These are phyloP conservation scores for Diplodia sapinea DNA, from an alignment of 2,329 filamentous ascomycete genomes.

Conservation along the genomic window DNA sequence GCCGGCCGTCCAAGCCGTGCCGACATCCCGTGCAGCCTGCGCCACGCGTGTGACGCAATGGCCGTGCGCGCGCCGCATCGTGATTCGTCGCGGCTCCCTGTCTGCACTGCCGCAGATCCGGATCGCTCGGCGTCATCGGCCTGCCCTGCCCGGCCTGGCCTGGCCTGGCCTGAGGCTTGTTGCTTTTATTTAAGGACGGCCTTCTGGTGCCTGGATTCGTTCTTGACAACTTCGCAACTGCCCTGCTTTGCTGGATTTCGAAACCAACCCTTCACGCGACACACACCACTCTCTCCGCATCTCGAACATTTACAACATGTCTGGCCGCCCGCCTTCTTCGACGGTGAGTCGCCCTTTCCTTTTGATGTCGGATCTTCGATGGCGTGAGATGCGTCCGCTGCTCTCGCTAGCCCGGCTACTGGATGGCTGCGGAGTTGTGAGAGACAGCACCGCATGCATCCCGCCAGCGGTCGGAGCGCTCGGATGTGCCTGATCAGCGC, in stretches of 20 bases:
- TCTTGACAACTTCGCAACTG: neutral
- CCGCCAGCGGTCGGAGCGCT: neutral
- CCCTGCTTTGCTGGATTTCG: too few species aligned
- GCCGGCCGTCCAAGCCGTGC: neutral
- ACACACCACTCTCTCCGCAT: neutral
- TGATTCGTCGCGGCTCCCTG: neutral
- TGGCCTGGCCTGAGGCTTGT: neutral
- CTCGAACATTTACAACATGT: neutral
- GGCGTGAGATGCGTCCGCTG: too few species aligned
- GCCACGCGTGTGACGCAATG: slow-evolving; percentile 11
- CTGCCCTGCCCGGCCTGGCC: neutral
- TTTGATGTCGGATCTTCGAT: neutral
- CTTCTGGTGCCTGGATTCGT: neutral
- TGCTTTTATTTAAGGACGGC: neutral
- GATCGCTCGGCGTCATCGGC: slow-evolving; percentile 6
- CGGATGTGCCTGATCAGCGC: neutral
- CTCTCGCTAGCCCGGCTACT: neutral
- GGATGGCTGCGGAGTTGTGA: neutral
- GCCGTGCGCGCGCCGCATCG: neutral
- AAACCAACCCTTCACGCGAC: neutral
- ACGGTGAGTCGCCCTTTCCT: slow-evolving; percentile 14
- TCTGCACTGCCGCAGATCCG: slow-evolving; percentile 10
- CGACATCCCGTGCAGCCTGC: slow-evolving; percentile 12
- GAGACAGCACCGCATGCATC: neutral
- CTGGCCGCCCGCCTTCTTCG: slow-evolving; percentile 18